Evolutionary conservation across 768 basidiomycete genomes (phyloP).

Genomic region (Pleurotus eryngii): DNA sequence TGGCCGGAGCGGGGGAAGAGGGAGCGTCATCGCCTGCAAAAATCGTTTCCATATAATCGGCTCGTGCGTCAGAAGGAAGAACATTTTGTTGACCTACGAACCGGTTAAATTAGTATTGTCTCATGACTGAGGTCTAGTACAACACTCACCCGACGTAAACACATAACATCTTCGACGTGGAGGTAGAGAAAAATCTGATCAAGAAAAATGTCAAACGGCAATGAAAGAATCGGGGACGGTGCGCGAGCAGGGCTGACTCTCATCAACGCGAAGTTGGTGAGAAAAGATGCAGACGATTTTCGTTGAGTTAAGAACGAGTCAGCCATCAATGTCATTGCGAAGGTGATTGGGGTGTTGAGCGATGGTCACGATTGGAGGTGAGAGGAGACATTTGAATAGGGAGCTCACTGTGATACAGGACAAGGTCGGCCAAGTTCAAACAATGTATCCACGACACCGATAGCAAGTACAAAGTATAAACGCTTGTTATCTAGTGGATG

Average conservation of each 20-base stretch:
- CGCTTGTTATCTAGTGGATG: no score
- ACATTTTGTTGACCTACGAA: constrained; percentile 51
- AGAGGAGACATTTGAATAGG: no score
- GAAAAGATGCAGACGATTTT: background rate
- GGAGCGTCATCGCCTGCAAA: constrained; percentile 49
- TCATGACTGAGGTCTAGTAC: no score
- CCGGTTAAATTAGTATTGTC: no score
- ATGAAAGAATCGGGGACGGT: background rate
- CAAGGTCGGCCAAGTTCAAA: no score
- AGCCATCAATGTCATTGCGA: no score
- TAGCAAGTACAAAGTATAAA: no score
- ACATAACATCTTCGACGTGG: constrained; percentile 43
- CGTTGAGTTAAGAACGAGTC: background rate
- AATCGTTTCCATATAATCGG: constrained; percentile 69
- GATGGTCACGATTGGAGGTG: no score
- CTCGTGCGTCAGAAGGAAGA: constrained; percentile 63
- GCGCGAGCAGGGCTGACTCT: background rate
- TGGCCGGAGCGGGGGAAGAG: constrained; percentile 59
- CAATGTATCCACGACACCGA: no score
- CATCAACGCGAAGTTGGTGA: background rate
- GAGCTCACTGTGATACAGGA: no score
- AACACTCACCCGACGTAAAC: constrained; percentile 38
- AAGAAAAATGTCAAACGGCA: constrained; percentile 39
- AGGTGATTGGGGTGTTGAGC: no score
- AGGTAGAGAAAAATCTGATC: constrained; percentile 41